These are phyloP conservation scores for Sindora glabra DNA, from an alignment of 306 rosid genomes.

Conservation along the genomic window DNA sequence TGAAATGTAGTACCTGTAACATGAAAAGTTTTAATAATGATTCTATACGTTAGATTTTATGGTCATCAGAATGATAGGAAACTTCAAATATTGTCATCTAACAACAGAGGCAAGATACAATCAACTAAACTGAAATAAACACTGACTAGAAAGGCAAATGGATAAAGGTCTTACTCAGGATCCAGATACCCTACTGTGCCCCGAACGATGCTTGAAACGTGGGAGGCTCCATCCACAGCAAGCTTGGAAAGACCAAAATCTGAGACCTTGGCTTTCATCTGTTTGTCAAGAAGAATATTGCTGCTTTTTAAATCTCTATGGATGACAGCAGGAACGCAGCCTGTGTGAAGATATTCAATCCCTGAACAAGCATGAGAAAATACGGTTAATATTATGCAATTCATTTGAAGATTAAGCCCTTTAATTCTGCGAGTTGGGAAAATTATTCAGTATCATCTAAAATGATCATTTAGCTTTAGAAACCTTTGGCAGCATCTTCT, in stretches of 20 bases:
- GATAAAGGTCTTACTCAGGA: constrained; percentile 73
- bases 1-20: constrained; percentile 91
- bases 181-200: constrained; percentile 96
- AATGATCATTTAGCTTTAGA: constrained; percentile 6
- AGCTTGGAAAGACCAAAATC: constrained; percentile 98
- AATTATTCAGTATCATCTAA: not conserved
- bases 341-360: constrained; percentile 95
- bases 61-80: not conserved
- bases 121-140: constrained; percentile 3
- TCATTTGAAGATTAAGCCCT: not conserved
- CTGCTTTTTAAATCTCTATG: constrained; percentile 96
- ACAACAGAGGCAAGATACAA: constrained; percentile 1
- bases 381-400: not conserved
- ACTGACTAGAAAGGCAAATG: not conserved
- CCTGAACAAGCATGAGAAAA: constrained; percentile 47
- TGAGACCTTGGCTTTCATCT: constrained; percentile 90
- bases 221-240: constrained; percentile 90
- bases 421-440: not conserved
- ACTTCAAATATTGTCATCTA: not conserved
- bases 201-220: constrained; percentile 91
- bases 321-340: constrained; percentile 86
- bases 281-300: constrained; percentile 85
- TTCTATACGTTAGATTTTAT: not conserved
- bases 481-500: constrained; percentile 96
- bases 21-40: not conserved